These are phyloP conservation scores for Chromera velia DNA, from an alignment of 73 alveolate species.

Conservation along the genomic window DNA sequence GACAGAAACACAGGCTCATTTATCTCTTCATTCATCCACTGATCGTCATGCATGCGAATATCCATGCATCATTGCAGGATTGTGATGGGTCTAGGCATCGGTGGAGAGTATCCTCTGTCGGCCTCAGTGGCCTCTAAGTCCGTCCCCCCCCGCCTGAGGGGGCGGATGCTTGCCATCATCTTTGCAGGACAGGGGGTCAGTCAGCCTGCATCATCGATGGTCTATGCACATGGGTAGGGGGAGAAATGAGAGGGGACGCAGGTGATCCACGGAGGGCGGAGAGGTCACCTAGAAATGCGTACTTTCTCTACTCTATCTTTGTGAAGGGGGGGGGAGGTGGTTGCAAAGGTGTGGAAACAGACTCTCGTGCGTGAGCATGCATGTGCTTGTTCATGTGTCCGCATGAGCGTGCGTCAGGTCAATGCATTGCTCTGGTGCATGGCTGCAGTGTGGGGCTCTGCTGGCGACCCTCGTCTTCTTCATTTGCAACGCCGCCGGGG, in stretches of 20 bases:
- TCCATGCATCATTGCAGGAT: constrained; percentile 14
- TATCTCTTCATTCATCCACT: background rate
- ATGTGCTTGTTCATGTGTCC: background rate
- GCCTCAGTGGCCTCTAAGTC: constrained; percentile 29
- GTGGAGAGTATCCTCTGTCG: constrained; percentile 44
- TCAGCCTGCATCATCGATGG: no score
- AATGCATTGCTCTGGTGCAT: no score
- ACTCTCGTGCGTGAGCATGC: background rate
- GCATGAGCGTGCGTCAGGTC: background rate
- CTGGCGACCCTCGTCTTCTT: no score
- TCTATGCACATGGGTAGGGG: no score
- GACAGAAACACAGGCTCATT: background rate
- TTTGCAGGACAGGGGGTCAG: constrained; percentile 51
- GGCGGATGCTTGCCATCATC: constrained; percentile 49
- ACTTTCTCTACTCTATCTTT: no score
- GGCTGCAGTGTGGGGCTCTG: no score
- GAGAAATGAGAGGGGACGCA: background rate
- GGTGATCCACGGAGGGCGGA: no score
- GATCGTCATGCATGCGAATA: background rate
- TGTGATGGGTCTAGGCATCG: constrained; percentile 40
- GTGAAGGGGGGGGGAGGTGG: no score
- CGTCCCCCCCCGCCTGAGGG: constrained; percentile 37
- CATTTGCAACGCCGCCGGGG: no score
- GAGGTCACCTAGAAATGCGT: no score
- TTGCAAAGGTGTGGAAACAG: constrained; percentile 23